Evolutionary conservation across 1,139 yeast species (phyloP).

Genomic region (Hemisphaericaspora xylanilytica): DNA sequence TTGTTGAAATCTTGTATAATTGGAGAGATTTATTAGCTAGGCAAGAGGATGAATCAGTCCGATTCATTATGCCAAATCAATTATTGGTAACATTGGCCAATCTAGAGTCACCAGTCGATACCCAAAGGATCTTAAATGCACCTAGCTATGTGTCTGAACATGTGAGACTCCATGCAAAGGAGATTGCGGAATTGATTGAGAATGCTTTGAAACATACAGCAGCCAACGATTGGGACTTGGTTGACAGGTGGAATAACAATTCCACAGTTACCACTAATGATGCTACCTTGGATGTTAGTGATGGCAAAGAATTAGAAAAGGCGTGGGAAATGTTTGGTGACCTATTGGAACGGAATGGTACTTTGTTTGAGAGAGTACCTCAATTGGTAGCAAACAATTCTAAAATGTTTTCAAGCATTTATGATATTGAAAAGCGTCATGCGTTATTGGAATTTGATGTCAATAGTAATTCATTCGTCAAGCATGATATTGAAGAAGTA

Average conservation of each 20-base stretch:
- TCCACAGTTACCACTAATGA: not conserved
- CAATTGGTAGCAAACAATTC: constrained; percentile 17
- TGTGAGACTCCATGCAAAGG: constrained; percentile 57
- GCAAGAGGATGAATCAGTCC: constrained; percentile 74
- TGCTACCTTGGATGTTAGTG: constrained; percentile 3
- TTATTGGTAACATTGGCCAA: constrained; percentile 62
- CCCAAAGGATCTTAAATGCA: constrained; percentile 54
- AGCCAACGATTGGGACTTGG: constrained; percentile 30
- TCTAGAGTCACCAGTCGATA: constrained; percentile 52
- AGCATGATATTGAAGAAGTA: constrained; percentile 20
- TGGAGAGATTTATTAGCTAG: constrained; percentile 88
- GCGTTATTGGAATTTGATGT: constrained; percentile 22
- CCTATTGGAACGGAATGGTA: constrained; percentile 1
- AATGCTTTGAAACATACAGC: constrained; percentile 30
- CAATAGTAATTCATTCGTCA: constrained; percentile 15
- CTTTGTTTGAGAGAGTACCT: constrained; percentile 4
- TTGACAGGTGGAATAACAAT: constrained; percentile 23
- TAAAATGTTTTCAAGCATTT: constrained; percentile 14
- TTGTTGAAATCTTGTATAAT: constrained; percentile 60
- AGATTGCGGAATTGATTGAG: constrained; percentile 55
- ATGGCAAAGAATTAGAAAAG: constrained; percentile 1
- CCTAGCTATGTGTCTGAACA: constrained; percentile 52
- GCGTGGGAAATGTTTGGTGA: not conserved
- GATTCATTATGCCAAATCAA: constrained; percentile 84
- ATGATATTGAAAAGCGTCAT: constrained; percentile 7